Evolutionary conservation across 495 filamentous ascomycete species (phyloP).

Genomic region (Aspergillus conjunctus): DNA sequence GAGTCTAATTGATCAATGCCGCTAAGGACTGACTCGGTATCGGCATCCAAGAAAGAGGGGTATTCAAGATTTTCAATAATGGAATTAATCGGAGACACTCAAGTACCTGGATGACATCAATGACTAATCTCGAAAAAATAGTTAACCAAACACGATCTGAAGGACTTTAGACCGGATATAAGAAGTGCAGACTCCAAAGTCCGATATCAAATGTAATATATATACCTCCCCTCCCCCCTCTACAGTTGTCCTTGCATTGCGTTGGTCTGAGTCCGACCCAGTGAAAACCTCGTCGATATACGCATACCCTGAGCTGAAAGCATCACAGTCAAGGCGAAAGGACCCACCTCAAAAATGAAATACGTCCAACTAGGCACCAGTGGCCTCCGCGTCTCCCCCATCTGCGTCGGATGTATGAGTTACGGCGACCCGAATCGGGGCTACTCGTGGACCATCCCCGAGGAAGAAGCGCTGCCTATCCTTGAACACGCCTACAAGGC

Average conservation of each 20-base stretch:
- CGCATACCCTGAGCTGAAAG: neutral
- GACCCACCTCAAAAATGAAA: too few species aligned
- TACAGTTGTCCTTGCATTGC: too few species aligned
- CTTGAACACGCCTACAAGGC: constrained; percentile 69
- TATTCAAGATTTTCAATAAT: neutral
- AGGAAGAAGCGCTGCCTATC: constrained; percentile 64
- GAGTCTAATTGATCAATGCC: too few species aligned
- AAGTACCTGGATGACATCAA: neutral
- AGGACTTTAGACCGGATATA: neutral
- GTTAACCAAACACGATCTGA: too few species aligned
- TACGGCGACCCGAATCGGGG: constrained; percentile 52
- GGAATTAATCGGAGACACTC: neutral
- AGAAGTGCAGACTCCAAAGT: neutral
- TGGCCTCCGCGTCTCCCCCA: constrained; percentile 66
- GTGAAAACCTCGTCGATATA: too few species aligned
- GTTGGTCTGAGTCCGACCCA: too few species aligned
- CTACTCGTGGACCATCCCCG: constrained; percentile 63
- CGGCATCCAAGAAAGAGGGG: neutral
- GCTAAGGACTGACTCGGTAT: too few species aligned
- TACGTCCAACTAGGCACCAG: constrained; percentile 57
- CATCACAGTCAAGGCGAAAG: too few species aligned
- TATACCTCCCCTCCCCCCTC: too few species aligned
- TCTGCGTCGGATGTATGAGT: constrained; percentile 71
- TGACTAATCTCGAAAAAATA: neutral
- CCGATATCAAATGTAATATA: neutral